Conservation (phyloP, 129 eudicot genomes). For the Smallanthus sonchifolius region DNA sequence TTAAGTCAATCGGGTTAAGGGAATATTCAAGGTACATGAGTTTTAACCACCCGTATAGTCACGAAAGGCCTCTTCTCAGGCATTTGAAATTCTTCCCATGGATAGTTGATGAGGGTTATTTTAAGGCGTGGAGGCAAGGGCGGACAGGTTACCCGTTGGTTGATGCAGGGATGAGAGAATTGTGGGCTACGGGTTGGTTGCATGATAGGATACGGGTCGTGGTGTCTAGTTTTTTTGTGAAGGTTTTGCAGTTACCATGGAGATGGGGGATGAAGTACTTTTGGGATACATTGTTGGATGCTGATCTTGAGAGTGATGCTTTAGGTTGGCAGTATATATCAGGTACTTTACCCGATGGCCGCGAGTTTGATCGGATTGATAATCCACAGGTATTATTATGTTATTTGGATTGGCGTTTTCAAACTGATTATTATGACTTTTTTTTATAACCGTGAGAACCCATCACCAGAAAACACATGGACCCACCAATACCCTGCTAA, state of each 20-base stretch:
- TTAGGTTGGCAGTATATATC: conserved; percentile 92
- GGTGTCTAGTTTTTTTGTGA: conserved; percentile 84
- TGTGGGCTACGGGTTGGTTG: conserved; percentile 91
- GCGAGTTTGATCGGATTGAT: conserved; percentile 72
- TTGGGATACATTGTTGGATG: conserved; percentile 94
- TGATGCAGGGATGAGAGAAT: conserved; percentile 95
- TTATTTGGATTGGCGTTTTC: not conserved
- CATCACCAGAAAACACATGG: no score
- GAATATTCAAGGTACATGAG: conserved; percentile 84
- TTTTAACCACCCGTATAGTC: conserved; percentile 79
- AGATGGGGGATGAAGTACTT: conserved; percentile 96
- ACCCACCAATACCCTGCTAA: no score
- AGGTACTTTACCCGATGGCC: conserved; percentile 82
- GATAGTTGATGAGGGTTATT: conserved; percentile 65
- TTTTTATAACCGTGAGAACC: no score
- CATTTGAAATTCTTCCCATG: conserved; percentile 81
- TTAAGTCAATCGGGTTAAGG: conserved; percentile 73
- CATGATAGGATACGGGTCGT: conserved; percentile 89
- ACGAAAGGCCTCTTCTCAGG: conserved; percentile 75
- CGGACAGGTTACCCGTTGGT: conserved; percentile 92
- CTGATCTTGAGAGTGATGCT: conserved; percentile 91
- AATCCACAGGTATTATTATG: conserved; percentile 61
- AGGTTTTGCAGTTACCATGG: conserved; percentile 89
- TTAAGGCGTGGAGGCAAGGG: conserved; percentile 94
- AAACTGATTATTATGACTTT: not conserved